Base-by-base conservation (phyloP, 208 protist genomes). In the Acanthamoeba royreba region DNA sequence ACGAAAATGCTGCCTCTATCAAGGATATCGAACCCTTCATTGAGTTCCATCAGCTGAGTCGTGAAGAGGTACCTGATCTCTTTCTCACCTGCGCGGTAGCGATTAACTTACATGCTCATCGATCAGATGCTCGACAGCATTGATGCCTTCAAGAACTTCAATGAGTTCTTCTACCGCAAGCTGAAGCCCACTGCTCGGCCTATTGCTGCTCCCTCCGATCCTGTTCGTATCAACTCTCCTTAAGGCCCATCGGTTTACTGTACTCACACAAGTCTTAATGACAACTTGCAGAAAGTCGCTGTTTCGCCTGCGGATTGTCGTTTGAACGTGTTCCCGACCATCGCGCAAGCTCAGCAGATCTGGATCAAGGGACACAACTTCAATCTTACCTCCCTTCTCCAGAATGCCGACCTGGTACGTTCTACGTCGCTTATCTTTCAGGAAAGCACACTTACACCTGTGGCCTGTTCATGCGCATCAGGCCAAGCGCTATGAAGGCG, bases 131-230 rank as follows among this genome's bases (percentile, higher is more conserved):
- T 93, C n/a, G 90, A 93, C 4, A 13, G 63, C 0, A 25, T 93
- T n/a, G 55, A 79, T 2, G 9, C 42, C 13, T 93, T 61, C 69
- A 45, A 28, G 17, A 86, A 79, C 53, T 98, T 98, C 58, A 98
- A 98, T 92, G 97, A 96, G 86, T 98, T 98, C 45, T 98, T 98
- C 81, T 96, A 95, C 61, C 93, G 97, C 33, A 95, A 97, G 19
- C 87, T 98, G 5, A 97, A 97, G 85, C 94, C 96, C 22, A 58
- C 31, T 13, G 94, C 95, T 0, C 95, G 97, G 45, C 96, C 95
- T 3, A 55, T 98, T 11, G 81, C 55, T 87, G 5, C 58, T 3
- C 86, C 86, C 28, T 40, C 19, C 40, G 31, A 92, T 38, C 58
- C 86, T 13, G 86, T 92, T 52, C 85, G 31, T 63, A 15, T 19